A percentile compares a stretch with the other conserved stretches of the same genome.
phyloP scores from a whole-genome alignment of 2,329 filamentous ascomycete genomes.

The Xylaria sp. region DNA sequence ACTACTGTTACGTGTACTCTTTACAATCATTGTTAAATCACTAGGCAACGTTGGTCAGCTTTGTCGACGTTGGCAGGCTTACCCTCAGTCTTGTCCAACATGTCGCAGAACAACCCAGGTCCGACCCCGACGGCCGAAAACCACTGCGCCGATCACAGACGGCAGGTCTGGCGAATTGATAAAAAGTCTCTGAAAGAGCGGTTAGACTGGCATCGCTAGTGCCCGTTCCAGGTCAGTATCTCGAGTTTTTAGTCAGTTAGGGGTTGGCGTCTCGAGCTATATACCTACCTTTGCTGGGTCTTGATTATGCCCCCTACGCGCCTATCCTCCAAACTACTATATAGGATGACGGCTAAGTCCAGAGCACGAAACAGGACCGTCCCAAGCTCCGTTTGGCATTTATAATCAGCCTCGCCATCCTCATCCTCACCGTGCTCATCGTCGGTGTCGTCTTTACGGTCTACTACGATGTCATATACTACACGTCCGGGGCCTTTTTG shows the following conservation, averaged over 20 bases:
- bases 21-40: neutral
- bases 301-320: neutral
- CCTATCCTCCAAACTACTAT: neutral
- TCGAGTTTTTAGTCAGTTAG: neutral
- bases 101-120: neutral
- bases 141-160: conserved; percentile 23
- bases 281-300: too few species aligned
- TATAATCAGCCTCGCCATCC: conserved; percentile 19
- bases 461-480: conserved; percentile 27
- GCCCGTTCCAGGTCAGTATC: conserved; percentile 15
- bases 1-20: neutral
- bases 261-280: too few species aligned
- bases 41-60: neutral
- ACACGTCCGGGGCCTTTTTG: conserved; percentile 17
- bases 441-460: conserved; percentile 28
- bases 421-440: conserved; percentile 27
- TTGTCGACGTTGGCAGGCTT: neutral
- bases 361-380: conserved; percentile 7
- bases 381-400: conserved; percentile 28
- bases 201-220: conserved; percentile 27
- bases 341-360: neutral
- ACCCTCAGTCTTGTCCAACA: neutral
- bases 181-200: conserved; percentile 5
- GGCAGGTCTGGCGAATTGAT: conserved; percentile 19
- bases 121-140: neutral